phyloP scores from a whole-genome alignment of 148 eudicot species.

The Amaranthus palmeri region DNA sequence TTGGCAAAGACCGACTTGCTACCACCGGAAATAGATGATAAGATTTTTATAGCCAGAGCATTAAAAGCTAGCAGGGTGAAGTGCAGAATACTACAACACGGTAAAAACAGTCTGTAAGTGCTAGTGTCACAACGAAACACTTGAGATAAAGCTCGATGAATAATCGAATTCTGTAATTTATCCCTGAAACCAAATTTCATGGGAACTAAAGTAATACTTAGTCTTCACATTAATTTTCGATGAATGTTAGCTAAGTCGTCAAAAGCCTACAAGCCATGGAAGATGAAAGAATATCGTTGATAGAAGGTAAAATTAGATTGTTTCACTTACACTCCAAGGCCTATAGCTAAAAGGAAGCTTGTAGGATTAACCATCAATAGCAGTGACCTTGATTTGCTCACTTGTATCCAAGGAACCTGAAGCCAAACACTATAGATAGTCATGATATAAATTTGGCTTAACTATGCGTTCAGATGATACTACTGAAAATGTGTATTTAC shows the following conservation, averaged over 20 bases:
- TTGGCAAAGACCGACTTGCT: slow-evolving; percentile 59
- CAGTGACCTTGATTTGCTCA: slow-evolving; percentile 87
- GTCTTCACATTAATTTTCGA: neutral
- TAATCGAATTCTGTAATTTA: neutral
- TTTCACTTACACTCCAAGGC: slow-evolving; percentile 71
- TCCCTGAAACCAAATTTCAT: neutral
- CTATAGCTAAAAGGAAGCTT: slow-evolving; percentile 63
- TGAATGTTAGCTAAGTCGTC: neutral
- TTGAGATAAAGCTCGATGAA: neutral
- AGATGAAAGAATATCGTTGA: neutral
- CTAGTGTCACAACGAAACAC: neutral
- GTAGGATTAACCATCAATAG: slow-evolving; percentile 81
- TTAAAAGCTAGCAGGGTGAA: slow-evolving; percentile 63
- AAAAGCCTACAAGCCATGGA: neutral
- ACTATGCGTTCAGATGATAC: neutral
- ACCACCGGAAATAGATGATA: slow-evolving; percentile 64
- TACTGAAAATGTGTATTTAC: too few species aligned
- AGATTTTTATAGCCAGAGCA: slow-evolving; percentile 49
- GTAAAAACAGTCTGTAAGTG: neutral
- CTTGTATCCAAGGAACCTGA: slow-evolving; percentile 96
- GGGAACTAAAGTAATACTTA: neutral
- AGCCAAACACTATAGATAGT: neutral
- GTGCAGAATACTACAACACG: slow-evolving; percentile 65
- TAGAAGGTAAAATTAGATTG: neutral
- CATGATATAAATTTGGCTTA: neutral